Evolutionary conservation across 208 protist species (phyloP), one percentile per base, ranked within the genome.

Genomic region (Crithidia thermophila): DNA sequence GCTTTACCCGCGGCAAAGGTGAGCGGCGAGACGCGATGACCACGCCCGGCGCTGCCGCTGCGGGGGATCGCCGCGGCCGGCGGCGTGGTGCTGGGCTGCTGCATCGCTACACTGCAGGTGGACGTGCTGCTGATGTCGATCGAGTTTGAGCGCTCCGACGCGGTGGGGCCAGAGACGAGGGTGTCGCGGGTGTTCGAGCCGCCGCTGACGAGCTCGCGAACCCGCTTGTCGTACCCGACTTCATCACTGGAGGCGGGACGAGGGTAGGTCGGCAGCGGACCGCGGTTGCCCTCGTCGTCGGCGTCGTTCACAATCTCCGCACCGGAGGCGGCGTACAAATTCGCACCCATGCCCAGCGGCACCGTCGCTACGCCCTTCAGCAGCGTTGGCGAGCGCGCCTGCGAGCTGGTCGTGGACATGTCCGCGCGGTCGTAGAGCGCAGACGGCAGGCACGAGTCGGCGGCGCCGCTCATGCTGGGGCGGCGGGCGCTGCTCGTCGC

Each of bases 1-100:
- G n/a, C n/a, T n/a, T n/a, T n/a, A n/a, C n/a, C n/a, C n/a, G n/a
- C n/a, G n/a, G n/a, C n/a, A n/a, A n/a, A n/a, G n/a, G n/a, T n/a
- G n/a, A n/a, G n/a, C n/a, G n/a, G n/a, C n/a, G n/a, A n/a, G n/a
- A n/a, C n/a, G n/a, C n/a, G n/a, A n/a, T n/a, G n/a, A n/a, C n/a
- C n/a, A n/a, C n/a, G n/a, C n/a, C n/a, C 25, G 11, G 16, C 36
- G 33, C 39, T 49, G 25, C 18, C 27, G 39, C 55, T 14, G 39
- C 36, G 23, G 39, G 33, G 16, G 27, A 47, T 25, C 16, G 9
- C 39, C 8, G 55, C 39, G 25, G 33, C 39, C 5, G 36, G 40
- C 36, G 55, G 55, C n/a, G 57, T 63, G 30, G 46, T 53, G n/a
- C n/a, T n/a, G 11, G 45, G 11, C 42, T 46, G 58, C 45, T 25